Conservation (phyloP, 192 early-diverging fungal species). For the Podila clonocystis region DNA sequence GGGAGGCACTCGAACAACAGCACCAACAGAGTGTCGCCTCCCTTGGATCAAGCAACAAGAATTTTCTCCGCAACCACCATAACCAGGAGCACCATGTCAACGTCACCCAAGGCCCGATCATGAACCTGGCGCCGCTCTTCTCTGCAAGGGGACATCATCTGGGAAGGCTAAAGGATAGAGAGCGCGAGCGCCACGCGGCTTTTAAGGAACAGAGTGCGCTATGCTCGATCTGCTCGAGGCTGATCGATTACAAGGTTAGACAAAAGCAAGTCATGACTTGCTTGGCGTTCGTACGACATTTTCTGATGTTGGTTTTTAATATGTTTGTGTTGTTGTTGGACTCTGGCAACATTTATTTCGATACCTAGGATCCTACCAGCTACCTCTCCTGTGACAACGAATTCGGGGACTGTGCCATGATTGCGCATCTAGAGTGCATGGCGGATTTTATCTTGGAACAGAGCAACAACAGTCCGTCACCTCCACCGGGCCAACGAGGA, state of each 20-base stretch:
- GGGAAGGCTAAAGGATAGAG: constrained; percentile 8
- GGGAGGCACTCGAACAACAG: constrained; percentile 2
- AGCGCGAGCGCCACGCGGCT: background rate
- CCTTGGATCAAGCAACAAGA: background rate
- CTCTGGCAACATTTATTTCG: background rate
- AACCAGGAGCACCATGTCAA: background rate
- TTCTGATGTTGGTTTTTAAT: background rate
- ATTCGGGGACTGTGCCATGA: constrained; percentile 13
- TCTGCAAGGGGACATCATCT: background rate
- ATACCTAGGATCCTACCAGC: constrained; percentile 8
- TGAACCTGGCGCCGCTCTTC: constrained; percentile 15
- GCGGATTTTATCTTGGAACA: constrained; percentile 15
- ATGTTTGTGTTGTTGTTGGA: background rate
- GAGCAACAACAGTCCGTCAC: background rate
- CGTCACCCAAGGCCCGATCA: constrained; percentile 9
- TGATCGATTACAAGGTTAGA: constrained; percentile 33
- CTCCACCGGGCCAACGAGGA: no score
- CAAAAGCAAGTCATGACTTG: background rate
- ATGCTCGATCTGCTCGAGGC: constrained; percentile 15
- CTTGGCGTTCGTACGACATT: background rate
- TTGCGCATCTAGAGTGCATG: constrained; percentile 42
- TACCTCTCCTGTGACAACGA: constrained; percentile 15
- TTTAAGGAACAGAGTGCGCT: constrained; percentile 2
- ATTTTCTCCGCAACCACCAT: constrained; percentile 1
- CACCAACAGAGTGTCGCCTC: background rate